These are phyloP conservation scores for Asclepias syriaca DNA, from an alignment of 257 asterid species.

Conservation along the genomic window DNA sequence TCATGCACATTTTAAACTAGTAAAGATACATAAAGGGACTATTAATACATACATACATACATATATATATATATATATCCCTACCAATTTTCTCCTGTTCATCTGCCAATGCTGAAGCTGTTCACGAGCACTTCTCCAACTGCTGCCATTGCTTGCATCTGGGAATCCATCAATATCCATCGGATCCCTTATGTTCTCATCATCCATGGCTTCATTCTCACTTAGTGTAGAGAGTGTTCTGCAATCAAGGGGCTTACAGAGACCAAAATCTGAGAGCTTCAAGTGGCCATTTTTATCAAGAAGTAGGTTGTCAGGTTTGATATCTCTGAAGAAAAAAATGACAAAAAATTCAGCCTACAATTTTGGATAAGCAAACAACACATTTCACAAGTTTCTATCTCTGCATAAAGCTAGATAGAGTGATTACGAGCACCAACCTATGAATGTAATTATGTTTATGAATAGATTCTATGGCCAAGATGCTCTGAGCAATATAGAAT, in stretches of 20 bases:
- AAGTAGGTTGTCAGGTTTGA: slow-evolving; percentile 96
- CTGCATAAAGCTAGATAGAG: not conserved
- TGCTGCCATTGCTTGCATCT: slow-evolving; percentile 36
- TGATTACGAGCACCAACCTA: slow-evolving; percentile 42
- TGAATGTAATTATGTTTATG: slow-evolving; percentile 92
- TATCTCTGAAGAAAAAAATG: slow-evolving; percentile 55
- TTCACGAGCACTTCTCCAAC: slow-evolving; percentile 49
- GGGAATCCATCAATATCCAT: slow-evolving; percentile 51
- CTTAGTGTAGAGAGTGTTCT: slow-evolving; percentile 46
- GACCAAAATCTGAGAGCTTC: slow-evolving; percentile 98
- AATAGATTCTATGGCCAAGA: slow-evolving; percentile 90
- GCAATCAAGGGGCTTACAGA: slow-evolving; percentile 93
- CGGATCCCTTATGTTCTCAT: slow-evolving; percentile 42
- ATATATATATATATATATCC: not conserved
- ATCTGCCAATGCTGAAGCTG: slow-evolving; percentile 65
- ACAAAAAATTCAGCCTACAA: not conserved
- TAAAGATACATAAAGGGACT: not conserved
- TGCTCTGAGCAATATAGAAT: slow-evolving; percentile 90
- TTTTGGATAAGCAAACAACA: not conserved
- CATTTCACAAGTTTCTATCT: not conserved
- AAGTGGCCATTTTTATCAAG: slow-evolving; percentile 90
- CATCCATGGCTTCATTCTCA: slow-evolving; percentile 52
- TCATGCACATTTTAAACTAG: not conserved
- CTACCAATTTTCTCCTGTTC: slow-evolving; percentile 58
- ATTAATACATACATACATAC: too few species aligned